A percentile compares a stretch with the other conserved stretches of the same genome.
Evolutionary conservation across 768 basidiomycete genomes (phyloP).

Genomic region (Serendipita sp.): DNA sequence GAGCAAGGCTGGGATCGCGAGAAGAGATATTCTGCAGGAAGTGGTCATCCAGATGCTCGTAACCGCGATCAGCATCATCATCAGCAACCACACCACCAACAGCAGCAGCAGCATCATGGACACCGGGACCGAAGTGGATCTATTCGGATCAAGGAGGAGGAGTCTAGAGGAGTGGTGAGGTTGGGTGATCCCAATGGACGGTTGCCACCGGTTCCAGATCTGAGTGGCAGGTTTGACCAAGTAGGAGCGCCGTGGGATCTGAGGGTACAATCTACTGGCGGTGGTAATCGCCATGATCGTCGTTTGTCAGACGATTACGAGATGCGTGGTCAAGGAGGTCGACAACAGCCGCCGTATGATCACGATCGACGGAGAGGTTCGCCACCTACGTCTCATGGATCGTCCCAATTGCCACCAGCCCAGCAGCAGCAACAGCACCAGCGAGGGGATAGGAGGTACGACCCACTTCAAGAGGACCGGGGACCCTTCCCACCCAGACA

Average conservation of each 20-base stretch:
- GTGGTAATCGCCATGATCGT: neutral
- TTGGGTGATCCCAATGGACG: neutral
- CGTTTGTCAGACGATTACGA: conserved; percentile 1
- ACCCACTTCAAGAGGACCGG: neutral
- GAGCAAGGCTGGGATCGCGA: neutral
- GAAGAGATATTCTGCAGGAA: neutral
- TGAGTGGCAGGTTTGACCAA: neutral
- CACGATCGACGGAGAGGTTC: neutral
- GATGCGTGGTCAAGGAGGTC: neutral
- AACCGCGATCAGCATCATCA: neutral
- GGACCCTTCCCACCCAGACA: neutral
- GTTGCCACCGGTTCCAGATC: neutral
- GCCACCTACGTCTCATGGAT: neutral
- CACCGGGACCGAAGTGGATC: neutral
- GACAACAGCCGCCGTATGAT: neutral
- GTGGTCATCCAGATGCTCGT: neutral
- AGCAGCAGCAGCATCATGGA: no score
- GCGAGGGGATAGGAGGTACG: neutral
- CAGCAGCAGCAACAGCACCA: no score
- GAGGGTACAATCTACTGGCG: no score
- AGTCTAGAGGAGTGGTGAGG: no score
- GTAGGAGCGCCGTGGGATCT: neutral
- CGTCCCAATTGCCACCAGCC: neutral
- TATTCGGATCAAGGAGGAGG: neutral
- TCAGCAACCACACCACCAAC: neutral